These are phyloP conservation scores for Lecanicillium sp. DNA, from an alignment of 2,329 filamentous ascomycete species.

Conservation along the genomic window DNA sequence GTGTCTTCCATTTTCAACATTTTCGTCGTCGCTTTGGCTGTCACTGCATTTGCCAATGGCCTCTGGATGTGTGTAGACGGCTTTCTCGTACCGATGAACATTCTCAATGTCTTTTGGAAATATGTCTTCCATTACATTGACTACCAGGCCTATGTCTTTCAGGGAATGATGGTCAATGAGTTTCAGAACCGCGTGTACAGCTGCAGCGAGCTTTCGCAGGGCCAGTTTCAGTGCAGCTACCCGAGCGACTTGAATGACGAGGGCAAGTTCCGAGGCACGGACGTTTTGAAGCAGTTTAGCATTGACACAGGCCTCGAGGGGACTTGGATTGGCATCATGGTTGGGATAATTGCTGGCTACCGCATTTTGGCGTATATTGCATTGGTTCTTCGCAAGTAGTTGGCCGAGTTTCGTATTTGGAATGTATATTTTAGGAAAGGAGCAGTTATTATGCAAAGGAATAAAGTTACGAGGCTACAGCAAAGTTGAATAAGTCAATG, in stretches of 20 bases:
- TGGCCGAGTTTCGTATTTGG: no score
- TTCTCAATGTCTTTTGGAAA: slow-evolving; percentile 75
- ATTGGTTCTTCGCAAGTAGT: slow-evolving; percentile 5
- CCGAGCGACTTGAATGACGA: slow-evolving; percentile 49
- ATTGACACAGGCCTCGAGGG: slow-evolving; percentile 63
- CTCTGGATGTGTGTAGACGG: slow-evolving; percentile 84
- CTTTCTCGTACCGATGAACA: slow-evolving; percentile 65
- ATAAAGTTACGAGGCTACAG: no score
- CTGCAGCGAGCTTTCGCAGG: slow-evolving; percentile 35
- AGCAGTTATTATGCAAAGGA: no score
- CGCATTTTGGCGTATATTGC: slow-evolving; percentile 32
- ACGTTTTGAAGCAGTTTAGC: slow-evolving; percentile 61
- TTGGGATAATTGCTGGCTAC: slow-evolving; percentile 66
- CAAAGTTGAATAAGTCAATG: no score
- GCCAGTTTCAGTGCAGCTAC: slow-evolving; percentile 62
- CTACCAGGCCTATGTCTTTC: slow-evolving; percentile 79
- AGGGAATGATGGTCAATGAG: slow-evolving; percentile 91
- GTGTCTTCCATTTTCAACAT: slow-evolving; percentile 64
- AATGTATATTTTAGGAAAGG: no score
- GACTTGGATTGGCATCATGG: slow-evolving; percentile 68
- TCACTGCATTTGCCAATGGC: slow-evolving; percentile 79
- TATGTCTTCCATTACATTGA: slow-evolving; percentile 87
- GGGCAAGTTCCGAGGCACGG: slow-evolving; percentile 64
- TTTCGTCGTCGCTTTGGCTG: slow-evolving; percentile 71
- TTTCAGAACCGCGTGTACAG: slow-evolving; percentile 57